phyloP scores from a whole-genome alignment of 345 rosid genomes.

The Ceriops zippeliana region DNA sequence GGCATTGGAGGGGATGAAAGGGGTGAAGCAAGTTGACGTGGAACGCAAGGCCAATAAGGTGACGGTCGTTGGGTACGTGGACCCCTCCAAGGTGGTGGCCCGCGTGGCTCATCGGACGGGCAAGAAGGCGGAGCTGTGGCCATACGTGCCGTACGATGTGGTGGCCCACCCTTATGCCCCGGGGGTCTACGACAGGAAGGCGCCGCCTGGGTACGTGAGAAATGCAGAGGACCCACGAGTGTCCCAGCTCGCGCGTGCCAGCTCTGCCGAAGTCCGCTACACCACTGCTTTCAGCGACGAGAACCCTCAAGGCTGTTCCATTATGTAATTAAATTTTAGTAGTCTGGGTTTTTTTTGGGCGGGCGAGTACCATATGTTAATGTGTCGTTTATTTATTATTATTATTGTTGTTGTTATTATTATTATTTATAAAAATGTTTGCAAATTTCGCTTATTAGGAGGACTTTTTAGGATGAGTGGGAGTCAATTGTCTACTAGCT shows the following conservation, averaged over 20 bases:
- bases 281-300: slow-evolving; percentile 97
- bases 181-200: slow-evolving; percentile 86
- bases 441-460: too few relatives aligned
- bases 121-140: slow-evolving; percentile 87
- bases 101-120: slow-evolving; percentile 86
- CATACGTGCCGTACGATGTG: slow-evolving; percentile 82
- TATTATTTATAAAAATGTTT: too few relatives aligned
- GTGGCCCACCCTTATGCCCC: slow-evolving; percentile 91
- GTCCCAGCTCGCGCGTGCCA: slow-evolving; percentile 81
- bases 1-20: slow-evolving; percentile 85
- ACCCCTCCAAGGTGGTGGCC: slow-evolving; percentile 64
- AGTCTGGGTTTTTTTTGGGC: background rate
- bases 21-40: slow-evolving; percentile 69
- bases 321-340: slow-evolving; percentile 50
- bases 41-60: slow-evolving; percentile 80
- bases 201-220: slow-evolving; percentile 83
- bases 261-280: slow-evolving; percentile 92
- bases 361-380: too few relatives aligned
- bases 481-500: too few relatives aligned
- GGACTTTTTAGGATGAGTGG: too few relatives aligned
- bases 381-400: too few relatives aligned
- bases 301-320: slow-evolving; percentile 57
- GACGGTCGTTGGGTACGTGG: slow-evolving; percentile 84
- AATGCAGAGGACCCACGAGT: slow-evolving; percentile 53
- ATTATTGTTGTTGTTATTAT: too few relatives aligned